Percentiles rank a stretch among this genome's conserved stretches.
These are phyloP conservation scores for Argentina anserina DNA, from an alignment of 306 rosid genomes.

Conservation along the genomic window DNA sequence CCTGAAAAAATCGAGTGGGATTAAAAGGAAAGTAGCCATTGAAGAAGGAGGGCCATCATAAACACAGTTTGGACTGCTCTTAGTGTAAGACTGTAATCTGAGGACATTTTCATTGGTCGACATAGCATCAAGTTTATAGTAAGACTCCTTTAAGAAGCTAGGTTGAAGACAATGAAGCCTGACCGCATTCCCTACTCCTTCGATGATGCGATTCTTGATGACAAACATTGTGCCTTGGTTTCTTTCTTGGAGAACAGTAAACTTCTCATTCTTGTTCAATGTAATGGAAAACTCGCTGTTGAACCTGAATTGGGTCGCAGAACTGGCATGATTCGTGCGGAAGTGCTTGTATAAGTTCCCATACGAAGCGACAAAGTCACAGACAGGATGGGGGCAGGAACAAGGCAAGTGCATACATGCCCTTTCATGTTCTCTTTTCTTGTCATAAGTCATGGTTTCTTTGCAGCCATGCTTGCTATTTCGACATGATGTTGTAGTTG, in stretches of 20 bases:
- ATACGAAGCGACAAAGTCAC: conserved; percentile 35
- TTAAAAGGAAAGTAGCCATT: conserved; percentile 30
- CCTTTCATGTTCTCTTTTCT: conserved; percentile 47
- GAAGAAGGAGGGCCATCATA: conserved; percentile 19
- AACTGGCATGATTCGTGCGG: conserved; percentile 30
- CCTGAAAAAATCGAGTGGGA: conserved; percentile 34
- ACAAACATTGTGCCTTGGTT: conserved; percentile 41
- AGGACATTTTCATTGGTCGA: conserved; percentile 28
- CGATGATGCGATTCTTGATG: conserved; percentile 26
- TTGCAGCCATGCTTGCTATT: conserved; percentile 50
- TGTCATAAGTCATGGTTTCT: conserved; percentile 26
- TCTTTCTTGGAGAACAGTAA: conserved; percentile 18
- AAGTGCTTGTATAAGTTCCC: conserved; percentile 43
- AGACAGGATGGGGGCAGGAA: conserved; percentile 43
- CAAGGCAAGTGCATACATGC: conserved; percentile 50
- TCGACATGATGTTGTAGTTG: conserved; percentile 46
- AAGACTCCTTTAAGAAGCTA: conserved; percentile 18
- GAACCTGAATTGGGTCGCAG: conserved; percentile 26
- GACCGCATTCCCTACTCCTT: conserved; percentile 40
- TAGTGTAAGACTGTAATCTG: conserved; percentile 34
- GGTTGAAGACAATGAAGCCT: conserved; percentile 47
- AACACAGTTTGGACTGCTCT: conserved; percentile 28
- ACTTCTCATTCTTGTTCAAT: neutral
- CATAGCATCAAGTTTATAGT: conserved; percentile 43
- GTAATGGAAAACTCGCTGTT: neutral